A percentile compares a stretch with the other conserved stretches of the same genome.
Conservation (phyloP, 1,284 basidiomycete species). For the Inonotus hispidus region DNA sequence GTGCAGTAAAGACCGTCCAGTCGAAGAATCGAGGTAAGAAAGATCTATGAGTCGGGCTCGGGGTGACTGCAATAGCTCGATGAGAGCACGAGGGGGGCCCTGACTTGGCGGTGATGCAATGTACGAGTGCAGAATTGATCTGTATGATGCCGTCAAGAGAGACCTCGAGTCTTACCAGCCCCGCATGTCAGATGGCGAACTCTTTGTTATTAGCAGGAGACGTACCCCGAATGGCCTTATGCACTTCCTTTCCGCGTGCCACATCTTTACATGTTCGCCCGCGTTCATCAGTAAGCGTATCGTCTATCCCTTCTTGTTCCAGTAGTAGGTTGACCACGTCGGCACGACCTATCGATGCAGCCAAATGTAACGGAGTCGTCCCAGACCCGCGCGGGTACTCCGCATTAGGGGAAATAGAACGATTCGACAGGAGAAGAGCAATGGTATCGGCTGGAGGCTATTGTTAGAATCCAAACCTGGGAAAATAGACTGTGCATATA, state of each 20-base stretch:
- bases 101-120: slow-evolving; percentile 52
- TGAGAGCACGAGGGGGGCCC: slow-evolving; percentile 44
- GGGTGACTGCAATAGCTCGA: slow-evolving; percentile 57
- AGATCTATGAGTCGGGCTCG: slow-evolving; percentile 58
- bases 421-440: slow-evolving; percentile 64
- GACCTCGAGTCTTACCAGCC: slow-evolving; percentile 58
- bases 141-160: slow-evolving; percentile 73
- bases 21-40: slow-evolving; percentile 70
- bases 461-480: slow-evolving; percentile 7
- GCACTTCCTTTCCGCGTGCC: slow-evolving; percentile 64
- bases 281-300: slow-evolving; percentile 67
- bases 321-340: slow-evolving; percentile 76
- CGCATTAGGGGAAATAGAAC: slow-evolving; percentile 73
- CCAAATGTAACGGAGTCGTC: slow-evolving; percentile 84
- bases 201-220: slow-evolving; percentile 7
- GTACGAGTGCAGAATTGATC: slow-evolving; percentile 69
- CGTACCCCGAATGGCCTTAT: slow-evolving; percentile 74
- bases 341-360: slow-evolving; percentile 71
- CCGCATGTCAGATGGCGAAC: neutral
- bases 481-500: slow-evolving; percentile 27
- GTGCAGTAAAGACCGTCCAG: slow-evolving; percentile 78
- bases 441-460: slow-evolving; percentile 51
- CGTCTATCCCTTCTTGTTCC: slow-evolving; percentile 77
- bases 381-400: slow-evolving; percentile 64
- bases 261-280: slow-evolving; percentile 74